Conservation (phyloP, 768 basidiomycete genomes). For the Dentipellis sp. region DNA sequence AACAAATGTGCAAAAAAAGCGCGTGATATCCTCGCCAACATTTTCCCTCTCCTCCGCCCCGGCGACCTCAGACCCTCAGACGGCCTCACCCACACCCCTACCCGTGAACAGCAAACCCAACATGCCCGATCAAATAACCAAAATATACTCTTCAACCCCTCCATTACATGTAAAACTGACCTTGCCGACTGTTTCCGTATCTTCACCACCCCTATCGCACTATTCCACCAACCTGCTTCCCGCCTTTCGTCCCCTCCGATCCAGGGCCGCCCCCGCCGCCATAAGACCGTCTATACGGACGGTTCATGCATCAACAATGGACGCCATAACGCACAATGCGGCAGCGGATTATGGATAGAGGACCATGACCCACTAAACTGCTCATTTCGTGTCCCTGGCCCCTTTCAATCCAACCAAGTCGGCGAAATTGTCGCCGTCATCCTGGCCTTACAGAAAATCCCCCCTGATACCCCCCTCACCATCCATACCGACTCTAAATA, state of each 20-base stretch:
- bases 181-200: neutral
- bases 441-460: neutral
- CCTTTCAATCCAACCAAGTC: neutral
- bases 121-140: neutral
- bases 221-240: neutral
- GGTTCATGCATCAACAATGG: slow-evolving; percentile 19
- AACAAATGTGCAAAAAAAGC: neutral
- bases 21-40: neutral
- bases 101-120: neutral
- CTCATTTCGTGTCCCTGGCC: neutral
- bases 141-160: slow-evolving; percentile 2
- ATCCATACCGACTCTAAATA: slow-evolving; percentile 20
- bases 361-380: neutral
- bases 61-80: neutral
- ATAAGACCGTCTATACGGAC: slow-evolving; percentile 18
- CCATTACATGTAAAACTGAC: neutral
- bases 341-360: slow-evolving; percentile 8
- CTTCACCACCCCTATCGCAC: neutral
- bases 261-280: neutral
- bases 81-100: slow-evolving; percentile 2
- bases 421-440: slow-evolving; percentile 15
- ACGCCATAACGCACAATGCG: slow-evolving; percentile 9
- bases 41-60: neutral
- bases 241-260: neutral
- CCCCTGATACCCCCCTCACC: neutral